phyloP scores from a whole-genome alignment of 2,329 filamentous ascomycete species.

The Exophiala sp. region DNA sequence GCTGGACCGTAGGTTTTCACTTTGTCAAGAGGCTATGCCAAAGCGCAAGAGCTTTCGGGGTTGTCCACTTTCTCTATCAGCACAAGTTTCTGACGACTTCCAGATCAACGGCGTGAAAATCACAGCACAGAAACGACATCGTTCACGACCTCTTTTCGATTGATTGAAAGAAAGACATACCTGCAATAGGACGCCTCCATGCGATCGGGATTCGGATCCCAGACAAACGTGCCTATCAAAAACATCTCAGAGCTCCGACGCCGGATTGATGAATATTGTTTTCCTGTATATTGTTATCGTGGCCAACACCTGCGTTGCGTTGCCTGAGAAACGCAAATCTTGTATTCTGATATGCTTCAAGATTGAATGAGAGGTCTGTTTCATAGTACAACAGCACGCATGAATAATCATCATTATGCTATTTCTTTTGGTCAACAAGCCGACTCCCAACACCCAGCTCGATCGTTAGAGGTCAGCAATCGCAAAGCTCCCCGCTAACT shows the following conservation, averaged over 20 bases:
- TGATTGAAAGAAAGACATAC: neutral
- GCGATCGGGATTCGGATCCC: no score
- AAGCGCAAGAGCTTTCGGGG: no score
- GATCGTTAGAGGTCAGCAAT: no score
- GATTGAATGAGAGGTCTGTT: no score
- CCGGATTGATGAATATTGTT: neutral
- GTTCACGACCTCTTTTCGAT: neutral
- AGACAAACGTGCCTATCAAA: neutral
- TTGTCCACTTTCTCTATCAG: neutral
- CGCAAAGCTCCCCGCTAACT: neutral
- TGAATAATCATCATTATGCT: neutral
- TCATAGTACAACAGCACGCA: no score
- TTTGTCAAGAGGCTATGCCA: neutral
- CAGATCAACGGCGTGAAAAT: constrained; percentile 3
- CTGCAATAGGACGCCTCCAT: neutral
- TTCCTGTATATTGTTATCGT: no score
- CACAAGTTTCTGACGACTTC: neutral
- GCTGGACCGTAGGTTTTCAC: constrained; percentile 3
- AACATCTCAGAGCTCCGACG: neutral
- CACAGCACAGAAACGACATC: constrained; percentile 1
- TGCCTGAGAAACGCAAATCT: no score
- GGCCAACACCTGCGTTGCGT: no score
- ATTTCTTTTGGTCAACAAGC: constrained; percentile 1
- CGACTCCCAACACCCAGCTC: constrained; percentile 1
- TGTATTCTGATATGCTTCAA: no score